Base-by-base conservation (phyloP, 495 filamentous ascomycete species). In the Penicillium robsamsonii region DNA sequence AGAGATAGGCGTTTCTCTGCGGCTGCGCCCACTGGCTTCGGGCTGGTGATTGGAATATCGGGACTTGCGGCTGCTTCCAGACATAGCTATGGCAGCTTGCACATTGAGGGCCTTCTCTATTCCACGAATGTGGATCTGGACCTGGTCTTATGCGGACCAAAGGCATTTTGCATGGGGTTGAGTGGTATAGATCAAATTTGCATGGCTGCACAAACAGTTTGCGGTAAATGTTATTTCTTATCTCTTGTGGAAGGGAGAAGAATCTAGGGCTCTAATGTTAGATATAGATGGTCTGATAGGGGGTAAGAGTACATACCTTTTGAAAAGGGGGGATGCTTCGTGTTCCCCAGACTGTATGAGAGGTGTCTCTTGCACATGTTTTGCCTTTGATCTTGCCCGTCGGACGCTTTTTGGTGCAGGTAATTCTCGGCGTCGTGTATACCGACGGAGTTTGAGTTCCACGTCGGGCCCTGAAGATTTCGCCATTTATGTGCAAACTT, bases 181-280 rank as follows among this genome's bases (percentile, higher is more conserved):
- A 20, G 47, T 69, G 64, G 8, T 2, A 11, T 8, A 64, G 11
- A 35, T 63, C 40, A 38, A 61, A 71, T 48, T 69, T 71, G 41
- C 61, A 58, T 11, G 64, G 62, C n/a, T 61, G 58, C 13, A 66
- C 61, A 12, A 74, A 64, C 27, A 74, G 53, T 4, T 53, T 31
- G 1, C 52, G 47, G 48, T 71, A 68, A 9, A 71, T 61, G 4
- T 41, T 46, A 33, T 57, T 64, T 27, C 62, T 58, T 12, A 73
- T 35, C 41, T 71, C 70, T 2, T 46, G 27, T 9, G 62, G 63
- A 7, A 71, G 64, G 22, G 50, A 27, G 55, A 61, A 59, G 59
- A 71, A 59, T 41, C 61, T 64, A 38, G 33, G 7, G 13, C n/a
- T 24, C 11, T 6, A 20, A 11, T 18, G 41, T 43, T 22, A 31